Evolutionary conservation across 345 rosid genomes (phyloP).

Genomic region (Geranium brycei): DNA sequence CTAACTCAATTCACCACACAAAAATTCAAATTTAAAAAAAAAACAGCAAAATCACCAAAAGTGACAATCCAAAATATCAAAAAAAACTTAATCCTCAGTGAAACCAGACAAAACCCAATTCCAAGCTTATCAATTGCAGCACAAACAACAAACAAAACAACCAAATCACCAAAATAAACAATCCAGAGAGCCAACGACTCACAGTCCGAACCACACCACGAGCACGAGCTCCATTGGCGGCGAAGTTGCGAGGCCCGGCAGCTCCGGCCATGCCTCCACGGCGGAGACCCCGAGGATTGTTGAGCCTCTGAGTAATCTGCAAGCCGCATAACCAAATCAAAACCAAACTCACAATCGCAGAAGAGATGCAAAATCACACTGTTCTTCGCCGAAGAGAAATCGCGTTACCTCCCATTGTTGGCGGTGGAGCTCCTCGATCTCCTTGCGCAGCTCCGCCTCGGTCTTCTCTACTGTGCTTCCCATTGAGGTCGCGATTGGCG

Average conservation of each 20-base stretch:
- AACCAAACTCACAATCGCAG: not conserved
- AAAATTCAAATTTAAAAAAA: not conserved
- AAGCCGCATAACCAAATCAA: slow-evolving; percentile 1
- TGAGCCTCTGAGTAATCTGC: slow-evolving; percentile 79
- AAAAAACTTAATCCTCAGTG: not conserved
- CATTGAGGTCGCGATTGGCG: slow-evolving; percentile 7
- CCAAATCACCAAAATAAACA: not conserved
- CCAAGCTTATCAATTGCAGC: not conserved
- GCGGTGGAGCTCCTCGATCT: slow-evolving; percentile 84
- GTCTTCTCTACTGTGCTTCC: slow-evolving; percentile 51
- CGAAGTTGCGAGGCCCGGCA: slow-evolving; percentile 42
- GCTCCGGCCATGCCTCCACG: no score
- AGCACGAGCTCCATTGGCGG: slow-evolving; percentile 43
- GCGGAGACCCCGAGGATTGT: slow-evolving; percentile 89
- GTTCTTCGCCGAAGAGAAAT: not conserved
- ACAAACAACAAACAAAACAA: not conserved
- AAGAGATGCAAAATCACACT: not conserved
- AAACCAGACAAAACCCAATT: not conserved
- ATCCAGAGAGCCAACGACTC: not conserved
- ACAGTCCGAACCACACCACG: slow-evolving; percentile 53
- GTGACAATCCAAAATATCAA: not conserved
- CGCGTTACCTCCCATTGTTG: slow-evolving; percentile 69
- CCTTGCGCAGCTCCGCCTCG: slow-evolving; percentile 62
- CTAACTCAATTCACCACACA: not conserved
- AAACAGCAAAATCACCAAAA: slow-evolving; percentile 3